These are phyloP conservation scores for Kluyveromyces siamensis DNA, from an alignment of 805 yeast genomes.

Conservation along the genomic window DNA sequence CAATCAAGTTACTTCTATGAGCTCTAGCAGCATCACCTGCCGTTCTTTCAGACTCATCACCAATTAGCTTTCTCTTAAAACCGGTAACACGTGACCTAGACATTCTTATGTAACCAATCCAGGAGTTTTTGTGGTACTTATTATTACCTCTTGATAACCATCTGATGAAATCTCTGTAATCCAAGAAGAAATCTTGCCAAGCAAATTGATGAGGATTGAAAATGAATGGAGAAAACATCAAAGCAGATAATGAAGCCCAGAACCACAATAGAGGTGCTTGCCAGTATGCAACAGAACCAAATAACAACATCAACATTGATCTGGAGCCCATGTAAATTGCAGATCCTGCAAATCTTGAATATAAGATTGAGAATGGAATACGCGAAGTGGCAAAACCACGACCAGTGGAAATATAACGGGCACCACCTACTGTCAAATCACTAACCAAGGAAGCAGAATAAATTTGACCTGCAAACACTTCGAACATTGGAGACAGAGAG, in stretches of 20 bases:
- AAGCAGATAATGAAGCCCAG: conserved; percentile 86
- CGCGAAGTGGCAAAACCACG: conserved; percentile 81
- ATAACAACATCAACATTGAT: conserved; percentile 59
- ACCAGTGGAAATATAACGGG: conserved; percentile 79
- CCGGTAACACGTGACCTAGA: conserved; percentile 81
- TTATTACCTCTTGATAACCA: conserved; percentile 90
- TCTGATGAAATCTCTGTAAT: conserved; percentile 87
- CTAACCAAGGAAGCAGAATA: conserved; percentile 63
- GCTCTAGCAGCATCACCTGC: conserved; percentile 83
- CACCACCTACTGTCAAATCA: conserved; percentile 77
- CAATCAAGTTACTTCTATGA: conserved; percentile 61
- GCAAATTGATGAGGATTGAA: conserved; percentile 98
- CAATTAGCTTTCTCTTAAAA: conserved; percentile 64
- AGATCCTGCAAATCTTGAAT: conserved; percentile 71
- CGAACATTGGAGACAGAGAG: conserved; percentile 72
- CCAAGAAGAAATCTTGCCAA: conserved; percentile 92
- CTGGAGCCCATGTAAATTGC: conserved; percentile 82
- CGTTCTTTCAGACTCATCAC: conserved; percentile 71
- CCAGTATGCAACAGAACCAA: conserved; percentile 76
- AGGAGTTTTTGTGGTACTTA: conserved; percentile 80
- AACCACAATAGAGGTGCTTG: conserved; percentile 93
- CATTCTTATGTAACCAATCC: conserved; percentile 79
- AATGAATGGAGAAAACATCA: conserved; percentile 85
- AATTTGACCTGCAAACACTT: conserved; percentile 74
- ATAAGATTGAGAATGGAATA: conserved; percentile 64